These are phyloP conservation scores for Ophiostoma himal-ulmi DNA, from an alignment of 2,329 filamentous ascomycete genomes.

Conservation along the genomic window DNA sequence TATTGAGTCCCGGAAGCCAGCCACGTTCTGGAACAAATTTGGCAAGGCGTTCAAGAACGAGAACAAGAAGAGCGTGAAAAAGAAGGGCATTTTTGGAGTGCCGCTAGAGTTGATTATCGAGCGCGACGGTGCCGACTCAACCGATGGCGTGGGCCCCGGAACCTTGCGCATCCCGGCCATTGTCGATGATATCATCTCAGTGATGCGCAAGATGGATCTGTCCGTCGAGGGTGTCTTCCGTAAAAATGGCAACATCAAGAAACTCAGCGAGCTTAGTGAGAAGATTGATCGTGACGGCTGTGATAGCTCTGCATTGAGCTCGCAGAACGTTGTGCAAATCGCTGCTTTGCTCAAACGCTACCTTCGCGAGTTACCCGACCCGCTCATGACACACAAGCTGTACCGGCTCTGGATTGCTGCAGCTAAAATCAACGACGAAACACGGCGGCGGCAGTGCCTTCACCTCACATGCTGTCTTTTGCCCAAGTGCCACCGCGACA, in stretches of 20 bases:
- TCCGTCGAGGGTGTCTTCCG: constrained; percentile 97
- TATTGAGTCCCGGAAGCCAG: constrained; percentile 82
- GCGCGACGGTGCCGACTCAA: constrained; percentile 93
- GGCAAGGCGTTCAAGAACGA: constrained; percentile 93
- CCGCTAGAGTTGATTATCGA: constrained; percentile 84
- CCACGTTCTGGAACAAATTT: constrained; percentile 97
- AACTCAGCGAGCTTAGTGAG: constrained; percentile 78
- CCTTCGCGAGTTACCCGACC: constrained; percentile 87
- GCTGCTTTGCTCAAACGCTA: constrained; percentile 94
- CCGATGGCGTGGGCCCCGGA: constrained; percentile 88
- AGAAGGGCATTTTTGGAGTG: constrained; percentile 91
- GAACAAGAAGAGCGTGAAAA: constrained; percentile 69
- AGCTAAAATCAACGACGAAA: constrained; percentile 77
- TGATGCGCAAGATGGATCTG: constrained; percentile 98
- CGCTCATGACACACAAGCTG: constrained; percentile 89
- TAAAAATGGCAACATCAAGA: constrained; percentile 98
- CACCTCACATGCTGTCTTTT: constrained; percentile 89
- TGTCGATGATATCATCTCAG: constrained; percentile 87
- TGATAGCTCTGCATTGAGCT: constrained; percentile 77
- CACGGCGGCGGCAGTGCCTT: constrained; percentile 75
- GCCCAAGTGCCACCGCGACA: constrained; percentile 87
- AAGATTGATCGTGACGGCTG: constrained; percentile 80
- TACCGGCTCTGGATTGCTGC: constrained; percentile 86
- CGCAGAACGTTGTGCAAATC: constrained; percentile 87
- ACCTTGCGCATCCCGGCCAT: constrained; percentile 86